These are phyloP conservation scores for Conticribra guillardii DNA, from an alignment of 108 stramenopile species.

Conservation along the genomic window DNA sequence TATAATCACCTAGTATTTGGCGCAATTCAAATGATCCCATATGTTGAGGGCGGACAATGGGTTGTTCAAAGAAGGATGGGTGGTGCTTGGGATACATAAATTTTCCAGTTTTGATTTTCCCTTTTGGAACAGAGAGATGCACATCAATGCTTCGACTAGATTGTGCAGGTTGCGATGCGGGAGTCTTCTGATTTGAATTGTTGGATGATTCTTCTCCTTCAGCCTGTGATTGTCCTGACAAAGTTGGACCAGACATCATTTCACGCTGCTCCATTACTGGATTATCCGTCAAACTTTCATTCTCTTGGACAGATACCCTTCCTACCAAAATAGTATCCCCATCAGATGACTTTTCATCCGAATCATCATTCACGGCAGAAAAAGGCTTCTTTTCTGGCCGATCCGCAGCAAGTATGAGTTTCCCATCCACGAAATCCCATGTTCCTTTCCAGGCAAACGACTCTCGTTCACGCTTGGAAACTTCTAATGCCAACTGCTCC, in stretches of 20 bases:
- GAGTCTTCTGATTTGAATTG: not conserved
- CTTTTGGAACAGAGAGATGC: constrained; percentile 77
- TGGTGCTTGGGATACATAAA: constrained; percentile 82
- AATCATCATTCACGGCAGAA: constrained; percentile 15
- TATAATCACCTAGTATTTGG: constrained; percentile 73
- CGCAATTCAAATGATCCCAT: constrained; percentile 68
- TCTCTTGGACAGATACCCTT: constrained; percentile 58
- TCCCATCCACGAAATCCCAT: constrained; percentile 80
- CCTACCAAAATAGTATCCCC: constrained; percentile 78
- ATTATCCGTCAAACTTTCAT: constrained; percentile 57
- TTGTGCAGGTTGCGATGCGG: constrained; percentile 3
- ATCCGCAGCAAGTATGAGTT: constrained; percentile 82
- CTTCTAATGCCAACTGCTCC: constrained; percentile 35
- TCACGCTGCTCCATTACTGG: constrained; percentile 49
- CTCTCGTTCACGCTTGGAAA: constrained; percentile 34
- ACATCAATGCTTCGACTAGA: constrained; percentile 54
- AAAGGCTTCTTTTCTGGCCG: constrained; percentile 59
- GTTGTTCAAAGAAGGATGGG: constrained; percentile 81
- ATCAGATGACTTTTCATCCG: constrained; percentile 11
- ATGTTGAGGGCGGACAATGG: constrained; percentile 61
- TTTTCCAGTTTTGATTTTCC: constrained; percentile 73
- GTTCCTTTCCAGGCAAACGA: constrained; percentile 64
- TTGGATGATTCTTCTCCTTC: constrained; percentile 4
- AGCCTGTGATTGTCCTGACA: constrained; percentile 1
- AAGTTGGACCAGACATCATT: constrained; percentile 15